phyloP scores from a whole-genome alignment of 495 filamentous ascomycete genomes.

The Neurospora terricola region DNA sequence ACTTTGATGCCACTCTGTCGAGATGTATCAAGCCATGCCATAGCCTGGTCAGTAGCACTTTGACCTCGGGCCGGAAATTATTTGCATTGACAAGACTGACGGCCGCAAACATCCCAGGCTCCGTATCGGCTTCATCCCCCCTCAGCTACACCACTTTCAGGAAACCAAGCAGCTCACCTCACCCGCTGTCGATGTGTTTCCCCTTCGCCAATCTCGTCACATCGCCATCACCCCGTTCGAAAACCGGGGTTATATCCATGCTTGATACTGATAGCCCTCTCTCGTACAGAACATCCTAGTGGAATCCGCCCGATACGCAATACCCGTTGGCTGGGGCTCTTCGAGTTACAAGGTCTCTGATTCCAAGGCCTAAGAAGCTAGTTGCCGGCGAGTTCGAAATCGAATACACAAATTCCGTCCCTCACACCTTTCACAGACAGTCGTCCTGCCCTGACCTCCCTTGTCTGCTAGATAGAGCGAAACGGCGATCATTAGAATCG shows the following conservation, averaged over 20 bases:
- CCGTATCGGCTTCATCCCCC: neutral
- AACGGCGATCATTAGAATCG: neutral
- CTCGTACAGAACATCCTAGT: neutral
- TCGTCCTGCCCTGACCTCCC: neutral
- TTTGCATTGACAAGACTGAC: neutral
- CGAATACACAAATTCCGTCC: neutral
- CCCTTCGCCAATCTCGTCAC: neutral
- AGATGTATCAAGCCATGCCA: neutral
- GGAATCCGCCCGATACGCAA: neutral
- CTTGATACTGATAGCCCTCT: neutral
- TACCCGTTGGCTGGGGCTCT: neutral
- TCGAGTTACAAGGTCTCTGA: neutral
- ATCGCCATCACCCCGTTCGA: neutral
- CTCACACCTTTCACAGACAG: neutral
- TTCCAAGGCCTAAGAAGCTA: neutral
- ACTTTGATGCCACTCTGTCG: neutral
- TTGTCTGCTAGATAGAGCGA: neutral
- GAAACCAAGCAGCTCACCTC: neutral
- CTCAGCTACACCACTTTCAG: neutral
- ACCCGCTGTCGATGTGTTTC: neutral
- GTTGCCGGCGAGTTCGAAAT: neutral
- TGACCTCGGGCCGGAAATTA: neutral
- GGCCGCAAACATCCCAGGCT: neutral
- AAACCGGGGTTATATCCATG: neutral
- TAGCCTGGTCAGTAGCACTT: neutral